Base-by-base conservation (phyloP, 1,139 yeast species). In the Lodderomyces parapsilosis region DNA sequence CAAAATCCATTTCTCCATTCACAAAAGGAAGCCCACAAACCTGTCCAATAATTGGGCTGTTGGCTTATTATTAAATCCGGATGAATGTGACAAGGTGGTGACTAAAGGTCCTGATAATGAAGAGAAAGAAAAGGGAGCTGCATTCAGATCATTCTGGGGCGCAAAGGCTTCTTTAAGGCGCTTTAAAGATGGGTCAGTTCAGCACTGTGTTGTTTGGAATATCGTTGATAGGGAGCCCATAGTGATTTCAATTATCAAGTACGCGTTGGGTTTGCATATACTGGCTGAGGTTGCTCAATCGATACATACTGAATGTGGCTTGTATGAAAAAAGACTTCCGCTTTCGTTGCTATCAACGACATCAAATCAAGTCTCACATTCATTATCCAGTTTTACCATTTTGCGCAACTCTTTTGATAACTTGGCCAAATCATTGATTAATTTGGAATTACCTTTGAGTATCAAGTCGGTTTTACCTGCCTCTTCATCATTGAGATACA, bases 111-210 rank as follows among this genome's bases (percentile, higher is more conserved):
- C 98, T 3, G 78, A 78, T 44, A 78, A 80, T 40, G 80, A 78
- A 40, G 80, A 76, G 36, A 73, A 71, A 24, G 82, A 79, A 38
- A 82, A 76, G 25, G 81, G 84, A 6, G 60, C 70, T 7, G 73
- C 76, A 43, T 93, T 94, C 67, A 79, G 88, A 53, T 70, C 80
- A 4, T 91, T 93, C 59, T 94, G 99, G 99, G 98, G 98, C 3
- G 60, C 77, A 11, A 83, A 80, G 53, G 83, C 96, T 0, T 89
- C 95, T 13, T 72, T 93, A 47, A 81, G 99, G 68, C 79, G 95
- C 59, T 94, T 91, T 66, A 85, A 83, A 59, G 96, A 91, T 62
- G 98, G 98, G 25, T 72, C 84, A 3, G 89, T 94, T 49, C 83
- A 81, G 49, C 94, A 93, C 63, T 86, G 96, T 62, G 95, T 93